Evolutionary conservation across 2,329 filamentous ascomycete genomes (phyloP).

Genomic region (Raffaelea albimanens): DNA sequence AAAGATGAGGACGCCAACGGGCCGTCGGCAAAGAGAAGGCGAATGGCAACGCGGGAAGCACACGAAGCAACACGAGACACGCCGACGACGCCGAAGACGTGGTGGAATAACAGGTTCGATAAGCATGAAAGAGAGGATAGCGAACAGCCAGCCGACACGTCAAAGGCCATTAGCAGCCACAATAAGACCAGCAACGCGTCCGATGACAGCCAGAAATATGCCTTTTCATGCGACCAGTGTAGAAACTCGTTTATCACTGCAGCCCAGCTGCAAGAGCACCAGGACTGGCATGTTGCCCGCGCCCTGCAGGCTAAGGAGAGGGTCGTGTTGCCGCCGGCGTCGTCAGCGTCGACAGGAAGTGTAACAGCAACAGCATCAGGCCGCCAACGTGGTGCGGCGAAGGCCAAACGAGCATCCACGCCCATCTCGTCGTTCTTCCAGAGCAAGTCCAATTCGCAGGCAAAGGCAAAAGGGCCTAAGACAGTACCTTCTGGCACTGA

Average conservation of each 20-base stretch:
- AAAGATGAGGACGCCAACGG: background rate
- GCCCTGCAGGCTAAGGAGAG: constrained; percentile 59
- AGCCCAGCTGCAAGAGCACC: constrained; percentile 62
- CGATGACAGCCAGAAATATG: no score
- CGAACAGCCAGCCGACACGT: constrained; percentile 10
- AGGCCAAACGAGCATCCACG: background rate
- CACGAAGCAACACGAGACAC: no score
- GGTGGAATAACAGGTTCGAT: no score
- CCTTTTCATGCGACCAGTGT: constrained; percentile 54
- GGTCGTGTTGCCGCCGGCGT: background rate
- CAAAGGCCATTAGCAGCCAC: background rate
- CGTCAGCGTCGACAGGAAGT: background rate
- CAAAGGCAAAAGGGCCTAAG: background rate
- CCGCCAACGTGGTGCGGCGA: background rate
- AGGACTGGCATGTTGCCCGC: constrained; percentile 91
- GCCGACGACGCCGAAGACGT: no score
- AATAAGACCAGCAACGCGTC: background rate
- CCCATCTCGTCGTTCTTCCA: constrained; percentile 11
- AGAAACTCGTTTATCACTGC: constrained; percentile 43
- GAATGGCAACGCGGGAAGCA: background rate
- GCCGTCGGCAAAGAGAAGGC: constrained; percentile 8
- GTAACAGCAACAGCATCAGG: background rate
- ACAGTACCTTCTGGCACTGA: no score
- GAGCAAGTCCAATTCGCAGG: background rate
- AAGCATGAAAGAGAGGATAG: no score